Base-by-base conservation (phyloP, 2,329 filamentous ascomycete genomes). In the Zymoseptoria passerinii region DNA sequence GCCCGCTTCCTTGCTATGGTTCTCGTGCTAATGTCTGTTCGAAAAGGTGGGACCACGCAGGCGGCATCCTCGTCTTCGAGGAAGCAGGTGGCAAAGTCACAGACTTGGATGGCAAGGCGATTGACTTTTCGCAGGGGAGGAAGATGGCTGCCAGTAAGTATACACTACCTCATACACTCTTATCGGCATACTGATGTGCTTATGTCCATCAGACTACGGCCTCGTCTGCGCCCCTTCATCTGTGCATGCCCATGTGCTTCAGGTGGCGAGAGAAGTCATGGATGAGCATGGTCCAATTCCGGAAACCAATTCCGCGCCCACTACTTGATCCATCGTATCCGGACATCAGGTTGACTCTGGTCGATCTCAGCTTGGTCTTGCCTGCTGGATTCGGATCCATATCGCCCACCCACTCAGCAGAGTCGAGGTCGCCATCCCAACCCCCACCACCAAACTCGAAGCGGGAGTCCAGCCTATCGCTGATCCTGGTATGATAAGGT, bases 391-490 rank as follows among this genome's bases (percentile, higher is more conserved):
- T 8, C 64, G 59, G 4, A 52, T 55, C 87, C 87, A 90, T 2
- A 85, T 80, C 63, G 83, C 82, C 62, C 74, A 69, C 1, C 80
- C 80, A 8, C 84, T 84, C 51, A 89, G 68, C 3, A 86, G 51
- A 0, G 86, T 87, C 54, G 84, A 85, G 20, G 81, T 66, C 19
- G 86, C 72, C 80, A 85, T 86, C 8, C 80, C 78, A 10, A 79
- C 57, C 1, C 82, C 84, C 1, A 88, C 80, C 1, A 77, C 73
- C 2, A 81, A 77, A 0, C 78, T 72, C 8, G 78, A 74, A 1
- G 80, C 74, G 0, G 76, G 70, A 27, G 86, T 72, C 85, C 85
- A 88, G 0, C 84, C 84, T 13, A 88, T 72, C 0, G 80, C 74
- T 5, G 75, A 74, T 0, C 81, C 82, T 0, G 88, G 87, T 29